Evolutionary conservation across 306 rosid genomes (phyloP).

Genomic region (Prunus davidiana): DNA sequence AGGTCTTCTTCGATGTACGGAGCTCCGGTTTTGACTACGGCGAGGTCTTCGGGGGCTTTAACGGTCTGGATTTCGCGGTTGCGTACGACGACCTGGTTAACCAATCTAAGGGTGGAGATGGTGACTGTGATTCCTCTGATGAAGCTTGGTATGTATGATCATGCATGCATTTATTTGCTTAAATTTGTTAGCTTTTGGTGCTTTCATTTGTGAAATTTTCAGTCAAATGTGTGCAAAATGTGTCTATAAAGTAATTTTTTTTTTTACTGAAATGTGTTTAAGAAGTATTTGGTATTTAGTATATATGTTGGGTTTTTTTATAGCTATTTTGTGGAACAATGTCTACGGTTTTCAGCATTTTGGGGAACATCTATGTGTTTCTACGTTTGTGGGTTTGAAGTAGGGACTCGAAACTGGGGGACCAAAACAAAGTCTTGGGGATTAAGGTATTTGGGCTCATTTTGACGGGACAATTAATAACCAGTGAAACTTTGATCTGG

Average conservation of each 20-base stretch:
- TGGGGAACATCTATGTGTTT: conserved; percentile 3
- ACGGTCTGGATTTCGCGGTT: conserved; percentile 54
- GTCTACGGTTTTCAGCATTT: conserved; percentile 16
- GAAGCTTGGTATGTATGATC: conserved; percentile 85
- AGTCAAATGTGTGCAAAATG: conserved; percentile 17
- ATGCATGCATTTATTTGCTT: not conserved
- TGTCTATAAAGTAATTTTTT: not conserved
- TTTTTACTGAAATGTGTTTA: conserved; percentile 3
- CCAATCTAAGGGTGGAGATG: conserved; percentile 21
- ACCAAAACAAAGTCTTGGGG: conserved; percentile 9
- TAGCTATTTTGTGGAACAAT: not conserved
- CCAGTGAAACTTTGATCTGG: conserved; percentile 7
- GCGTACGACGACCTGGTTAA: conserved; percentile 65
- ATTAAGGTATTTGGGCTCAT: conserved; percentile 18
- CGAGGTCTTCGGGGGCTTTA: conserved; percentile 70
- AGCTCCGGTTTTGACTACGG: conserved; percentile 60
- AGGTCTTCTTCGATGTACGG: conserved; percentile 61
- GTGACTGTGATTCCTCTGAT: conserved; percentile 39
- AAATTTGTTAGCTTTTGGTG: conserved; percentile 3
- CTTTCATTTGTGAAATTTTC: conserved; percentile 16
- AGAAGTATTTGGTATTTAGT: not conserved
- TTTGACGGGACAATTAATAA: not conserved
- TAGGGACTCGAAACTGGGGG: conserved; percentile 1
- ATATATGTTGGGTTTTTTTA: not conserved
- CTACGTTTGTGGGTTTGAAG: conserved; percentile 18